phyloP scores from a whole-genome alignment of 192 early-diverging fungal genomes.

The Coemansia sp. region DNA sequence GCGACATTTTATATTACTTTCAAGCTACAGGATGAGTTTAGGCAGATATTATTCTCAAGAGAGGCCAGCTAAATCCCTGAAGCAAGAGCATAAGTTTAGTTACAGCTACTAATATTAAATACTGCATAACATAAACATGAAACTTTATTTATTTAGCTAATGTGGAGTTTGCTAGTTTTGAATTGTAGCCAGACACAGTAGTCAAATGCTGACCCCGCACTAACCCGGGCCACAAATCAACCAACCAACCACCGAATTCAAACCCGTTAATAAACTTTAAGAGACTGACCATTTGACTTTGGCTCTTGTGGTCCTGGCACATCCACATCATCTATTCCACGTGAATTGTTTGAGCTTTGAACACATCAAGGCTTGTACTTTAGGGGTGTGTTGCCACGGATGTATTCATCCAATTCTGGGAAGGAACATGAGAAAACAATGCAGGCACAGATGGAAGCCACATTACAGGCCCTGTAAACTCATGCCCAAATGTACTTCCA shows the following conservation, averaged over 20 bases:
- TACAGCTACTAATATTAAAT: too few relatives aligned
- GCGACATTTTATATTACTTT: too few relatives aligned
- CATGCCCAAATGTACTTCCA: not conserved
- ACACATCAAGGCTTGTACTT: conserved; percentile 18
- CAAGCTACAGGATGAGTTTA: too few relatives aligned
- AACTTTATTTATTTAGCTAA: too few relatives aligned
- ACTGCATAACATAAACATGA: too few relatives aligned
- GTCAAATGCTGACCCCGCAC: not conserved
- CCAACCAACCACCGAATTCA: not conserved
- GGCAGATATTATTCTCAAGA: too few relatives aligned
- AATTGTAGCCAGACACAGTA: not conserved
- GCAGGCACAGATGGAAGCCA: not conserved
- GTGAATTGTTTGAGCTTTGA: conserved; percentile 4
- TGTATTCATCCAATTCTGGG: not conserved
- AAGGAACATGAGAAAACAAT: too few relatives aligned
- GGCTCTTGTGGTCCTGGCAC: not conserved
- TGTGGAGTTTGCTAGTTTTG: not conserved
- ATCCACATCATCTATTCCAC: not conserved
- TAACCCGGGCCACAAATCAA: not conserved
- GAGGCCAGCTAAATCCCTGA: too few relatives aligned
- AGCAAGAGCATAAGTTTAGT: too few relatives aligned
- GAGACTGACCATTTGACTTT: not conserved
- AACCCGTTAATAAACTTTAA: not conserved
- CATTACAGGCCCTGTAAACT: not conserved
- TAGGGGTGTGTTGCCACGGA: not conserved